phyloP scores from a whole-genome alignment of 2,329 filamentous ascomycete genomes.

The Pseudogymnoascus sp. region DNA sequence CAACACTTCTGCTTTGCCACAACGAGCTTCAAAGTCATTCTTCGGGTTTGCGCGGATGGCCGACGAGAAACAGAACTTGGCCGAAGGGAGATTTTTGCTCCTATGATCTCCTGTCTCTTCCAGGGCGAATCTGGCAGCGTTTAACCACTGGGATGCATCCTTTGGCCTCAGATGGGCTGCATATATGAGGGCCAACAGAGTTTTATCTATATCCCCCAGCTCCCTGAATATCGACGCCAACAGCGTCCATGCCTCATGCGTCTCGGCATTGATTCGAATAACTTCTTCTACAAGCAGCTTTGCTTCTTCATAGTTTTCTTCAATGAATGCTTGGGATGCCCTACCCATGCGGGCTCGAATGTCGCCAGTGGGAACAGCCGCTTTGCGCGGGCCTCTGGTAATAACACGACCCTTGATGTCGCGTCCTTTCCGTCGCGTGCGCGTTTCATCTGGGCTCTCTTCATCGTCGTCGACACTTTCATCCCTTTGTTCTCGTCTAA shows the following conservation, averaged over 20 bases:
- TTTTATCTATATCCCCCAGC: conserved; percentile 47
- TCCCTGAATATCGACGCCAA: conserved; percentile 54
- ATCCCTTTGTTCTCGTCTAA: conserved; percentile 14
- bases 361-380: conserved; percentile 60
- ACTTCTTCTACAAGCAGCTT: conserved; percentile 52
- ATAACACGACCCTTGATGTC: conserved; percentile 8
- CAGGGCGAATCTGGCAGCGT: conserved; percentile 46
- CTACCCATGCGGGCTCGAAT: conserved; percentile 60
- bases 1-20: conserved; percentile 51
- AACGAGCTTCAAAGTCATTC: conserved; percentile 46
- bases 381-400: conserved; percentile 39
- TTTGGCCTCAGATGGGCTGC: conserved; percentile 57
- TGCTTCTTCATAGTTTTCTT: conserved; percentile 51
- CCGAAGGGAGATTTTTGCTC: conserved; percentile 42
- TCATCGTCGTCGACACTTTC: conserved; percentile 2
- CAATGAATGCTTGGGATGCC: conserved; percentile 61
- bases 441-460: conserved; percentile 6
- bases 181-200: conserved; percentile 51
- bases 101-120: conserved; percentile 39
- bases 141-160: conserved; percentile 50
- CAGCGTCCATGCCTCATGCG: conserved; percentile 56
- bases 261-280: conserved; percentile 61
- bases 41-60: conserved; percentile 49
- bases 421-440: conserved; percentile 10
- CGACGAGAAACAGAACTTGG: conserved; percentile 50